Base-by-base conservation (phyloP, 257 asterid genomes). In the Solanum pimpinellifolium region DNA sequence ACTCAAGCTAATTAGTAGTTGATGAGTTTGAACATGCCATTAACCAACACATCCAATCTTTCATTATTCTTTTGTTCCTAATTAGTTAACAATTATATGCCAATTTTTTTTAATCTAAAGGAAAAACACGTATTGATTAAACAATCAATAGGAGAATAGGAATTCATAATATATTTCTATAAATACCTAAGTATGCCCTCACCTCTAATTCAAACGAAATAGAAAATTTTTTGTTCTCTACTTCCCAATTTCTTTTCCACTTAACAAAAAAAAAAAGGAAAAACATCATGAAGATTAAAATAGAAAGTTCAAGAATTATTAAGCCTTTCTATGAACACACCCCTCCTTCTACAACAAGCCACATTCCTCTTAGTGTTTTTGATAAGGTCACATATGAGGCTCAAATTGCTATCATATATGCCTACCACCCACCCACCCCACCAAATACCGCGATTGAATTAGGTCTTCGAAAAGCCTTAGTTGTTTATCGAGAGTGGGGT, bases 381-480 rank as follows among this genome's bases (percentile, higher is more conserved):
- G 98, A 96, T 84, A 94, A 92, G 89, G 91, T 91, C 74, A 94
- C 96, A 6, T 93, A 85, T 33, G 90, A 94, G 59, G 92, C 92
- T 77, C 98, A 94, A 29, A 93, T 96, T 2, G 98, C 98, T 2
- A 76, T 94, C 52, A 90, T 96, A 5, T 96, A 93, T 4, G 98
- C 96, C 4, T 96, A 94, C 84, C 94, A 88, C 66, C 96, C 98
- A 1, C 98, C 98, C 1, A 94, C 92, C 35, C 93, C 98, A 13
- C 87, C 93, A 35, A 96, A 87, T 73, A 69, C 65, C 6, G 75
- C 88, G 23, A 88, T 94, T 0, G 96, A 94, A 88, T 62, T 74
- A 4, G 98, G 98, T 65, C 91, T 94, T 3, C 87, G 91, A 44
- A 94, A 90, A 90, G 95, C 95, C 0, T 82, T 95, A 78, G 90